Evolutionary conservation across 148 eudicot genomes (phyloP).

Genomic region (Chenopodium berlandieri): DNA sequence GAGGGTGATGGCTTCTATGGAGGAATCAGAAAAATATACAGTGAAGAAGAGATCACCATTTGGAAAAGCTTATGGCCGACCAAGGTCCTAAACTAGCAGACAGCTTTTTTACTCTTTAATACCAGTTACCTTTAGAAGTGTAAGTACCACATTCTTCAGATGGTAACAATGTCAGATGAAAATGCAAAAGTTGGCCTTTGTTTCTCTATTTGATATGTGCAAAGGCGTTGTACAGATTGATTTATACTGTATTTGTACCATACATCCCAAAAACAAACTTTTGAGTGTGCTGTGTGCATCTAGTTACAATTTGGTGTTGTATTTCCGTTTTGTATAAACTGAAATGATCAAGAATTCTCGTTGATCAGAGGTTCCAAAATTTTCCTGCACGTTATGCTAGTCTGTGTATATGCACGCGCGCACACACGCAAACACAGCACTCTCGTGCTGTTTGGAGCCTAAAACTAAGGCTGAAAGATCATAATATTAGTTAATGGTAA

Average conservation of each 20-base stretch:
- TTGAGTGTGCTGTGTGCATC: background rate
- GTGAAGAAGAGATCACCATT: slow-evolving; percentile 51
- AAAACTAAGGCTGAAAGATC: too few species aligned
- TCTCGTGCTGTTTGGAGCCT: too few species aligned
- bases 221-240: slow-evolving; percentile 23
- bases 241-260: slow-evolving; percentile 17
- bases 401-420: too few species aligned
- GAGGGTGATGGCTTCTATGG: slow-evolving; percentile 78
- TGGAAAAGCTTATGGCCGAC: slow-evolving; percentile 78
- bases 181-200: slow-evolving; percentile 17
- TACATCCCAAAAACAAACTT: background rate
- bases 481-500: too few species aligned
- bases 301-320: too few species aligned
- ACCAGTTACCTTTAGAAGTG: slow-evolving; percentile 6
- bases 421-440: too few species aligned
- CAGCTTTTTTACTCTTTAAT: background rate
- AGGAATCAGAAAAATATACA: slow-evolving; percentile 71
- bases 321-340: too few species aligned
- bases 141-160: slow-evolving; percentile 15
- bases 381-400: too few species aligned
- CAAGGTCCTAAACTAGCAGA: slow-evolving; percentile 43
- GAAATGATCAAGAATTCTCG: too few species aligned
- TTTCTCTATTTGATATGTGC: slow-evolving; percentile 11
- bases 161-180: background rate
- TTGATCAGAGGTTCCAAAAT: too few species aligned